Conservation (phyloP, 2,329 filamentous ascomycete species). For the Venturia effusa region DNA sequence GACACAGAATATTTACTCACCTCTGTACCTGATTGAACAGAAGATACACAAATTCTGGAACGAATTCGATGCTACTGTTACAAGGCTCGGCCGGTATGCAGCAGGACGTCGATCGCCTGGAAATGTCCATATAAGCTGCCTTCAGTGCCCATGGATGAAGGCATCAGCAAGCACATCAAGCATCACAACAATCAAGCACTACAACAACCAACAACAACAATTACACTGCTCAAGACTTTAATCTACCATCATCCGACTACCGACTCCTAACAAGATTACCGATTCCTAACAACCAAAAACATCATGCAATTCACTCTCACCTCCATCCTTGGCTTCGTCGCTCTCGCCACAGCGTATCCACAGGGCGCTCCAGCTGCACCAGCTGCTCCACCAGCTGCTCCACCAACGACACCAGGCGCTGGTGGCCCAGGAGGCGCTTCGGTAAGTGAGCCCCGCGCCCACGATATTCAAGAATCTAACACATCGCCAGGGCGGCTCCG, state of each 20-base stretch:
- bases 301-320: neutral
- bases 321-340: neutral
- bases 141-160: neutral
- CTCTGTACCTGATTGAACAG: neutral
- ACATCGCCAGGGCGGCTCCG: neutral
- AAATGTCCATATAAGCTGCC: neutral
- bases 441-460: neutral
- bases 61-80: neutral
- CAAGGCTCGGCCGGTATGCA: neutral
- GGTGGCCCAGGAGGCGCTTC: neutral
- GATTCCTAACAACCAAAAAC: neutral
- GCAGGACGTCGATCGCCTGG: neutral
- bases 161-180: neutral
- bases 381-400: neutral
- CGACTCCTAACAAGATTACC: neutral
- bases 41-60: neutral
- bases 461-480: neutral
- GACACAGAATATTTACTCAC: neutral
- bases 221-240: too few species aligned
- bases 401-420: neutral
- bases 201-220: neutral
- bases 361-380: neutral
- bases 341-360: neutral
- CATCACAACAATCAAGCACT: neutral
- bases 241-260: too few species aligned